Base-by-base conservation (phyloP, 2,329 filamentous ascomycete species). In the Boeremia exigua region DNA sequence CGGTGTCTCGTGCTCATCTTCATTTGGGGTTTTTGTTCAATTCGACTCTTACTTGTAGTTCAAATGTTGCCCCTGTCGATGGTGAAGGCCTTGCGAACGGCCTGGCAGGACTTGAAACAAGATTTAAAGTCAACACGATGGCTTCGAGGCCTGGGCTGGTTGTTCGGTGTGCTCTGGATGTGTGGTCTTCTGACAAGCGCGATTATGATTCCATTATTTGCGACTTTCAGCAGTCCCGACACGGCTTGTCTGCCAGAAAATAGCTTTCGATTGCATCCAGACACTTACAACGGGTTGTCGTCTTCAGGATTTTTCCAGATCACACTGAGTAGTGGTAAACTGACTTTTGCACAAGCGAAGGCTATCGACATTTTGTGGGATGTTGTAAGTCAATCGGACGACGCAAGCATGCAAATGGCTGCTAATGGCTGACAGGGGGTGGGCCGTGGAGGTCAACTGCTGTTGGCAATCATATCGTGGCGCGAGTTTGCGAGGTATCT, bases 321-420 rank as follows among this genome's bases (percentile, higher is more conserved):
- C 23, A 61, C 57, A 5, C 34, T 64, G 8, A 55, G 57, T 9
- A 33, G 30, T 14, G 61, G 61, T 5, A 12, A 48, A 14, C 27
- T 64, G 7, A 39, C 39, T n/a, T 66, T 66, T 34, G 46, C 47
- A 2, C 14, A 62, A 44, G 63, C 59, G 1, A 66, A 64, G 32
- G 49, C 48, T 11, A 45, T 66, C 25, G 63, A 66, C 54, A 53
- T 64, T n/a, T 38, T 39, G 2, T 66, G 61, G 56, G 61, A 66
- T 42, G 42, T 66, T 38, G 56, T 59, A 36, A 53, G 61, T 64
- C n/a, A 27, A 6, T 36, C 6, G 34, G 27, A 38, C 19, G 19
- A 23, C 19, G 19, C 15, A n/a, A 5, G 1, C 23, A 5, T 2
- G 9, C 19, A n/a, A n/a, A 5, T 14, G 15, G 11, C 7, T 28